These are phyloP conservation scores for Fomitopsis pinicola DNA, from an alignment of 1,284 basidiomycete species.

Conservation along the genomic window DNA sequence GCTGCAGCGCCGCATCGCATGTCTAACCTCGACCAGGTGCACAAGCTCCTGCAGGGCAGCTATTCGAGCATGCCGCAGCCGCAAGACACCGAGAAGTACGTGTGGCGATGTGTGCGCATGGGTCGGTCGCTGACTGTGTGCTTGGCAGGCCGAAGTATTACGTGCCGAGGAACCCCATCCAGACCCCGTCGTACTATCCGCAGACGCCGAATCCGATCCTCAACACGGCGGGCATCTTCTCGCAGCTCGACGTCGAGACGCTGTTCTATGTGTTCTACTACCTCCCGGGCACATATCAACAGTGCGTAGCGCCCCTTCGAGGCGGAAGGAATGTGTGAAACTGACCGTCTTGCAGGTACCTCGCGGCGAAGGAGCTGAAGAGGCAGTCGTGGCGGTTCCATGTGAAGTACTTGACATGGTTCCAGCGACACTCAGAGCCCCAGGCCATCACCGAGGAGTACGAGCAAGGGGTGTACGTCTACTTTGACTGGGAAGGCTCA, in stretches of 20 bases:
- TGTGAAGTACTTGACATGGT: conserved; percentile 99
- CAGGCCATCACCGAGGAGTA: conserved; percentile 99
- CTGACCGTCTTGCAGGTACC: conserved; percentile 55
- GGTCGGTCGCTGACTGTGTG: conserved; percentile 5
- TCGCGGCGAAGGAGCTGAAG: conserved; percentile 97
- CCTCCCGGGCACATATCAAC: conserved; percentile 94
- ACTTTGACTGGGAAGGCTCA: conserved; percentile 96
- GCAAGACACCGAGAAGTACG: conserved; percentile 91
- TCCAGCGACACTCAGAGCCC: conserved; percentile 98
- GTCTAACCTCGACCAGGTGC: conserved; percentile 83
- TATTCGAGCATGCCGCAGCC: conserved; percentile 89
- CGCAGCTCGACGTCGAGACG: conserved; percentile 95
- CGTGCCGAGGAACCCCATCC: conserved; percentile 89
- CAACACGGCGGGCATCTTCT: conserved; percentile 84
- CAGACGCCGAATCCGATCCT: conserved; percentile 82
- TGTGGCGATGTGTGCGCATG: conserved; percentile 5
- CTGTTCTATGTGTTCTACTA: conserved; percentile 99
- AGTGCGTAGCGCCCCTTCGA: conserved; percentile 48
- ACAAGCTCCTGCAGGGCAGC: conserved; percentile 89
- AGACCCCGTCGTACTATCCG: conserved; percentile 93
- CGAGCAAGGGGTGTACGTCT: conserved; percentile 97
- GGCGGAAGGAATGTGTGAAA: background rate
- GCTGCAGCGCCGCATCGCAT: conserved; percentile 73
- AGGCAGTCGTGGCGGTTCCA: conserved; percentile 99
- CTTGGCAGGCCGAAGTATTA: conserved; percentile 87